Evolutionary conservation across 139 green algal species (phyloP), one percentile per base, ranked within the genome.

Genomic region (Asterochloris sp.): DNA sequence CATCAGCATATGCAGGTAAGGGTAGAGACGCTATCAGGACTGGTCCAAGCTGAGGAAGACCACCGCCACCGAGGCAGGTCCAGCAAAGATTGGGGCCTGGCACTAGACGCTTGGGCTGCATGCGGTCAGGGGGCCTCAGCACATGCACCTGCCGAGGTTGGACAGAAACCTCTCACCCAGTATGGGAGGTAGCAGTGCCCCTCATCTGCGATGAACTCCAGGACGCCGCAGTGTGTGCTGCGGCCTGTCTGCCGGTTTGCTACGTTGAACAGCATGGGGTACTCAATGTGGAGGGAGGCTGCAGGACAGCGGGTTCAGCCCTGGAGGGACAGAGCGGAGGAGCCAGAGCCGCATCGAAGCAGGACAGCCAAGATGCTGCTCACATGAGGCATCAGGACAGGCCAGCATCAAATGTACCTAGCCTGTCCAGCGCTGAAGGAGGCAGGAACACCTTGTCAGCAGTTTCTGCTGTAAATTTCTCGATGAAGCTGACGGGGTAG

Each of bases 191-290:
- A 99, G 4, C 96, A 88, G 62, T 95, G 90, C 4, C 97, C 97
- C 79, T 99, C 97, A 61, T 99, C 96, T 2, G 97, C 97, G 61
- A 98, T 85, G 82, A 99, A 99, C 90, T 99, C 97, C 78, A 99
- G 87, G 62, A 99, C 97, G 26, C 97, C 97, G 82, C 97, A 98
- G 89, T 99, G 97, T 9, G 97, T 98, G 19, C 71, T 88, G 9
- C 91, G 88, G 11, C 88, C 88, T 8, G 80, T 89, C 14, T 79
- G 80, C 15, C 85, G 76, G 86, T 97, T 98, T 62, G 94, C 89
- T 16, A 99, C 84, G 54, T 96, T 91, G 87, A 99, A 99, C 10
- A 99, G 92, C 97, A 99, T 99, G 0, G 97, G 97, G 82, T 99
- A 99, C 68, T 99, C 96, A 61, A 99, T 95, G 78, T 97, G 93